Conservation (phyloP, 2,329 filamentous ascomycete species). For the Scedosporium aurantiacum region DNA sequence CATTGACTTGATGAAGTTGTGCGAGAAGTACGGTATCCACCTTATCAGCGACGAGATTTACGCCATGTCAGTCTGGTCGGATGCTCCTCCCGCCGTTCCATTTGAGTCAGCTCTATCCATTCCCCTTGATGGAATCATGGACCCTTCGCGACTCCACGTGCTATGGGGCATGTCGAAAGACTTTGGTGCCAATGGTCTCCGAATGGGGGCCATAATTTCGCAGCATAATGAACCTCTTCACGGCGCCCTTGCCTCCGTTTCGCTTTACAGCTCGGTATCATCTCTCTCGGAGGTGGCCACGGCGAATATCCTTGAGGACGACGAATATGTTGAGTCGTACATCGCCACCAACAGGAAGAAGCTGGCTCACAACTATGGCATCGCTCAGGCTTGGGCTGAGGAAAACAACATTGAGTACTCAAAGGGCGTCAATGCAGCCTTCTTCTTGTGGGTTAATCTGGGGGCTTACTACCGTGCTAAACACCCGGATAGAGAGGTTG, state of each 20-base stretch:
- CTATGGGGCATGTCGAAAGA: conserved; percentile 37
- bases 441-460: conserved; percentile 45
- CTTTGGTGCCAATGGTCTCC: conserved; percentile 45
- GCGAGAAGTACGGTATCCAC: conserved; percentile 35
- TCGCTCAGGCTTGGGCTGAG: conserved; percentile 24
- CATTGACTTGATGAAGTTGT: conserved; percentile 32
- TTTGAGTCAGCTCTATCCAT: conserved; percentile 38
- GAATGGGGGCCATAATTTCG: conserved; percentile 38
- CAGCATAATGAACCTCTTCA: conserved; percentile 30
- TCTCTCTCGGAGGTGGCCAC: conserved; percentile 29
- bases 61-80: conserved; percentile 39
- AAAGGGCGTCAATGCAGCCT: conserved; percentile 37
- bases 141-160: conserved; percentile 38
- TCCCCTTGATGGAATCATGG: conserved; percentile 30
- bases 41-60: conserved; percentile 40
- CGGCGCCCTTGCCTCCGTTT: conserved; percentile 22
- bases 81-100: conserved; percentile 16
- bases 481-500: conserved; percentile 8
- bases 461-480: conserved; percentile 17
- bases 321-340: conserved; percentile 31
- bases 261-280: conserved; percentile 32
- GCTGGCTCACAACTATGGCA: conserved; percentile 27
- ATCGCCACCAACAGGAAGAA: conserved; percentile 28
- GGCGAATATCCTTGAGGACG: conserved; percentile 31
- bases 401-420: conserved; percentile 31